phyloP scores from a whole-genome alignment of 257 asterid genomes.

The Schizonepeta tenuifolia region DNA sequence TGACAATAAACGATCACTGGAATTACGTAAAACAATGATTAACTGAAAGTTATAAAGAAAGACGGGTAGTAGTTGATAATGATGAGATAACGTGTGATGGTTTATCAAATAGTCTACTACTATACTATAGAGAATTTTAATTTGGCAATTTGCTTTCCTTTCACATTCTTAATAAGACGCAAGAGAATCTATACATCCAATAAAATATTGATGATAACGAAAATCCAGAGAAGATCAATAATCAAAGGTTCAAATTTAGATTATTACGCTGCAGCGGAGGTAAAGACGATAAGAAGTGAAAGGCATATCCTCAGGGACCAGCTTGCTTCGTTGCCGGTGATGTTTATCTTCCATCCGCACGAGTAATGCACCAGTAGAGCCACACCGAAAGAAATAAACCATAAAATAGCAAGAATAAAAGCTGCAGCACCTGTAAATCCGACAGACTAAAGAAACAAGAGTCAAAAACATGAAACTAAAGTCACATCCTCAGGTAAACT shows the following conservation, averaged over 20 bases:
- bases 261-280: conserved; percentile 81
- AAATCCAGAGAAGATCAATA: conserved; percentile 5
- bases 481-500: conserved; percentile 11
- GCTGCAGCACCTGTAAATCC: conserved; percentile 90
- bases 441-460: conserved; percentile 67
- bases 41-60: background rate
- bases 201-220: conserved; percentile 1
- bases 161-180: background rate
- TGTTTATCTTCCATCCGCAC: conserved; percentile 80
- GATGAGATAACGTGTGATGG: background rate
- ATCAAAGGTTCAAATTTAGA: conserved; percentile 34
- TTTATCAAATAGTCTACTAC: background rate
- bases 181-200: background rate
- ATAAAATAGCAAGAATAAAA: conserved; percentile 65
- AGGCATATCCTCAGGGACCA: conserved; percentile 71
- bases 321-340: conserved; percentile 50
- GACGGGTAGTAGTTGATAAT: background rate
- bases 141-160: background rate
- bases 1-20: background rate
- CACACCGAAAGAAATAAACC: conserved; percentile 89
- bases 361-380: conserved; percentile 70
- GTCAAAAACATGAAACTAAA: conserved; percentile 23
- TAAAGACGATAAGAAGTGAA: conserved; percentile 66
- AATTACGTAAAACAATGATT: background rate
- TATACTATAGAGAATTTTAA: too few species aligned